Evolutionary conservation across 768 basidiomycete species (phyloP).

Genomic region (Leucogyrophana mollusca): DNA sequence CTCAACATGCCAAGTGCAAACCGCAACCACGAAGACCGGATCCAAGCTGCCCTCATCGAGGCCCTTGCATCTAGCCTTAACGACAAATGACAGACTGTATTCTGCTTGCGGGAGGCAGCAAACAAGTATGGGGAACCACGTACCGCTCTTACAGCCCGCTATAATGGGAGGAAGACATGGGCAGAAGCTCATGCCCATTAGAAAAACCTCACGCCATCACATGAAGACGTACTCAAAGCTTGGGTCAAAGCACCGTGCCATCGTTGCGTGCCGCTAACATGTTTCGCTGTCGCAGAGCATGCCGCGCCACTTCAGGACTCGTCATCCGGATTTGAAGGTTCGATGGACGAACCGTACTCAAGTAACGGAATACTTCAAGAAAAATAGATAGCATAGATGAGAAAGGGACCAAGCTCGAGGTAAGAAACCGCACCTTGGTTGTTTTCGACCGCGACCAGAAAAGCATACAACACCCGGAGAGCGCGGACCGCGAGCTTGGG

Average conservation of each 20-base stretch:
- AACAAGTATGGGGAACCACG: no score
- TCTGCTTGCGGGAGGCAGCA: no score
- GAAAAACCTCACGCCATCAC: no score
- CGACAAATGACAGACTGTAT: no score
- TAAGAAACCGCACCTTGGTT: slow-evolving; percentile 3
- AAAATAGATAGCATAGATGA: slow-evolving; percentile 15
- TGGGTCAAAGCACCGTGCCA: slow-evolving; percentile 20
- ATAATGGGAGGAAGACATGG: no score
- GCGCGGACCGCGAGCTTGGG: slow-evolving; percentile 35
- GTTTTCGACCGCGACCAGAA: slow-evolving; percentile 8
- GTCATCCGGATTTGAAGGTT: slow-evolving; percentile 23
- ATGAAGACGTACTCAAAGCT: slow-evolving; percentile 22
- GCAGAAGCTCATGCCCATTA: no score
- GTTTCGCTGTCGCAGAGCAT: no score
- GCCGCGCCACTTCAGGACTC: slow-evolving; percentile 8
- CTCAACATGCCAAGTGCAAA: no score
- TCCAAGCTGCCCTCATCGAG: no score
- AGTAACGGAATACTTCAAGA: slow-evolving; percentile 18
- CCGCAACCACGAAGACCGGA: no score
- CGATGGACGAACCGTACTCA: slow-evolving; percentile 18
- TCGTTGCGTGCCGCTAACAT: slow-evolving; percentile 20
- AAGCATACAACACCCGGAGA: background rate
- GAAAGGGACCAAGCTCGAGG: slow-evolving; percentile 12
- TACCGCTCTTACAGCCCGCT: no score
- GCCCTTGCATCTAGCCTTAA: no score